Base-by-base conservation (phyloP, 2,329 filamentous ascomycete genomes). In the Scedosporium boydii region DNA sequence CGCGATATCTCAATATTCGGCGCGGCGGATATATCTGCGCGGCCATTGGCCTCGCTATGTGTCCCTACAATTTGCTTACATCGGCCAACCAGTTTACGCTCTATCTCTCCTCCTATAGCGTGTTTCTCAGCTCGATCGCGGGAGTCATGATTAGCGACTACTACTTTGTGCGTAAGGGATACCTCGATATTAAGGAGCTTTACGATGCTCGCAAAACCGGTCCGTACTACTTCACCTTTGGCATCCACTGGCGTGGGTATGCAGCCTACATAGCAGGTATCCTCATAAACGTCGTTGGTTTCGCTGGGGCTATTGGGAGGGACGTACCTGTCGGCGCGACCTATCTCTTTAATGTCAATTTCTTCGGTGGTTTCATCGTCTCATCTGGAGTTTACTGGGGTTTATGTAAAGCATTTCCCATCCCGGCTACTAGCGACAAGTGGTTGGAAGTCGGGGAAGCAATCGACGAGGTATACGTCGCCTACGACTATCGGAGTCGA, bases 121-220 rank as follows among this genome's bases (percentile, higher is more conserved):
- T 97, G 63, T 97, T 97, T 76, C 82, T 97, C n/a, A 93, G 89
- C 64, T 91, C 89, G 53, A 96, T 97, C 65, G 92, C 91, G 0
- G 93, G 93, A n/a, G 91, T 96, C 66, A 95, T 96, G 77, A 80
- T 92, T 64, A 84, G 82, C 67, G 93, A 97, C 74, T 97, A 97
- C 78, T 97, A 96, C 74, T 65, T 89, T 62, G 90, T 96, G 4
- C 88, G 93, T 63, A 87, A 83, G 63, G 93, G 93, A 4, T 96
- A 92, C 72, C 79, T 95, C 2, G 85, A 92, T 66, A 79, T 93
- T 67, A 87, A 85, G 69, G 86, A 91, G 62, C 82, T 97, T 0
- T 97, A 96, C 78, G 87, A 88, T 60, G 88, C 83, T 9, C 84
- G 85, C 61, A 81, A 78, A 62, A 77, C 75, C 0, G 84, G 85